Evolutionary conservation across 768 basidiomycete genomes (phyloP).

Genomic region (Boletus rufocinnamomeus): DNA sequence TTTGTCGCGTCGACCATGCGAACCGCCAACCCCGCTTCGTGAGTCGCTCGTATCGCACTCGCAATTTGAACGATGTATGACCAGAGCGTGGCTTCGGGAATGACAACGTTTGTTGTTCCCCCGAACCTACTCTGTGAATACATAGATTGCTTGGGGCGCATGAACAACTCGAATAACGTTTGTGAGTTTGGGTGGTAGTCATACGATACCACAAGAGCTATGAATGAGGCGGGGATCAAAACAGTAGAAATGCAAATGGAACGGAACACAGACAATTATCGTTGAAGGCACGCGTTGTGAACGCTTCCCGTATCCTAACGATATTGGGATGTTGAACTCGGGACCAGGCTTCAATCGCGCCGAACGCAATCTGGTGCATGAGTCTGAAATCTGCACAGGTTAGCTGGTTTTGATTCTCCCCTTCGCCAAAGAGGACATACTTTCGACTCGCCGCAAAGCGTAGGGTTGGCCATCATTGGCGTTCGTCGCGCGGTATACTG

Average conservation of each 20-base stretch:
- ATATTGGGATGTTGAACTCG: constrained; percentile 84
- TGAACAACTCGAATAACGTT: constrained; percentile 78
- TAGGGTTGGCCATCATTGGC: constrained; percentile 77
- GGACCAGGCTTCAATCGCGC: constrained; percentile 83
- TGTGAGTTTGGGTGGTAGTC: constrained; percentile 83
- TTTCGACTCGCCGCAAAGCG: constrained; percentile 82
- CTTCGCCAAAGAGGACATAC: constrained; percentile 41
- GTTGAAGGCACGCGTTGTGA: constrained; percentile 90
- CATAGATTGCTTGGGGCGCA: constrained; percentile 54
- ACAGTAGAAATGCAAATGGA: constrained; percentile 4
- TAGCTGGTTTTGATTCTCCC: not conserved
- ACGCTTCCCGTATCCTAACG: constrained; percentile 83
- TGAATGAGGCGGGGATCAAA: constrained; percentile 11
- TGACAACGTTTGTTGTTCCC: constrained; percentile 27
- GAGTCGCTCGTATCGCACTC: constrained; percentile 82
- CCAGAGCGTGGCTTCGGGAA: constrained; percentile 88
- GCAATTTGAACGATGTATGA: constrained; percentile 90
- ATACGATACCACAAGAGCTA: constrained; percentile 90
- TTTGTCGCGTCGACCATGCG: constrained; percentile 85
- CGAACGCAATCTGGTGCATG: constrained; percentile 78
- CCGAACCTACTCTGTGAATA: constrained; percentile 40
- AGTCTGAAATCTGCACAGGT: constrained; percentile 72
- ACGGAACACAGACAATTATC: constrained; percentile 72
- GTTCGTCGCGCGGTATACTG: constrained; percentile 81
- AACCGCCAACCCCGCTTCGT: constrained; percentile 78